Evolutionary conservation across 164 flowering plant genomes (phyloP).

Genomic region (Berberis vulgaris): DNA sequence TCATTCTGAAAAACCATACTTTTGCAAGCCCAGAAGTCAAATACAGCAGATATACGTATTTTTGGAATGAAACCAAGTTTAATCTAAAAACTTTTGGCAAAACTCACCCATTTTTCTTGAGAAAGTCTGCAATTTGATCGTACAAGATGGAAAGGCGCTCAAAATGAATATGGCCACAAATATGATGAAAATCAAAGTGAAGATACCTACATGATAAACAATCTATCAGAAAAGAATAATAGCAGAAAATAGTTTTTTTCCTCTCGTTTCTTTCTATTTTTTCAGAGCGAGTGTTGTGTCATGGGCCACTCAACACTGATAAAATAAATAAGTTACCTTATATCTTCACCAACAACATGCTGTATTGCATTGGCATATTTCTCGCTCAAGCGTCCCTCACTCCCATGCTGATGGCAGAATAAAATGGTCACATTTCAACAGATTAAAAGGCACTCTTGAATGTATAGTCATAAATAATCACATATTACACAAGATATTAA

Average conservation of each 20-base stretch:
- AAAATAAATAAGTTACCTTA: constrained; percentile 41
- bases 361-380: constrained; percentile 69
- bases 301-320: too few relatives aligned
- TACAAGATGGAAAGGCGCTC: constrained; percentile 87
- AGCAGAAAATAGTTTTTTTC: too few relatives aligned
- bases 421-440: constrained; percentile 6
- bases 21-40: too few relatives aligned
- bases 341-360: constrained; percentile 53
- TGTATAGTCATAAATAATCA: too few relatives aligned
- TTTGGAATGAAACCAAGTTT: too few relatives aligned
- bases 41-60: too few relatives aligned
- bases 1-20: too few relatives aligned
- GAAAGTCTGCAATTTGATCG: constrained; percentile 67
- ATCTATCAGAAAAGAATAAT: constrained; percentile 2
- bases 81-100: not conserved
- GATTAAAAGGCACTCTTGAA: not conserved
- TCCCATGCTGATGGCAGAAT: constrained; percentile 64
- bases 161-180: constrained; percentile 87
- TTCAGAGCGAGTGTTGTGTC: too few relatives aligned
- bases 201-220: constrained; percentile 49
- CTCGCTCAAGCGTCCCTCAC: constrained; percentile 80
- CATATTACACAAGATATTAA: not conserved
- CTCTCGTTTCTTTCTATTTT: too few relatives aligned
- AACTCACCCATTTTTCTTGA: constrained; percentile 61
- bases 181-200: constrained; percentile 90